These are phyloP conservation scores for Arthrobotrys pseudoclavata DNA, from an alignment of 2,329 filamentous ascomycete genomes.

Conservation along the genomic window DNA sequence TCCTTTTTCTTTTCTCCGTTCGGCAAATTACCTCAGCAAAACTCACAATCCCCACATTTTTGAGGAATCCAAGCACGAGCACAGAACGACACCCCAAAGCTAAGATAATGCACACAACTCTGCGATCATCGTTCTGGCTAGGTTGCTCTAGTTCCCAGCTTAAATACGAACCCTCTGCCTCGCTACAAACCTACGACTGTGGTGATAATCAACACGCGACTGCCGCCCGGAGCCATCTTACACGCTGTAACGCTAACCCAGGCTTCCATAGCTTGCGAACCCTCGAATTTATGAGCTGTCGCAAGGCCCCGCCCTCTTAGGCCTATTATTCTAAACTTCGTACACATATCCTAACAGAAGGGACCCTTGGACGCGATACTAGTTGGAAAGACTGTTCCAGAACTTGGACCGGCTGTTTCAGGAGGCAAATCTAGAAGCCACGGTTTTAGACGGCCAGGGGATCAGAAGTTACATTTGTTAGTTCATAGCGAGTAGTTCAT, in stretches of 20 bases:
- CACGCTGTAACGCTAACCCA: background rate
- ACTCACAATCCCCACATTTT: slow-evolving; percentile 26
- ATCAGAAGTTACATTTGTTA: background rate
- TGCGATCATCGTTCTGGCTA: background rate
- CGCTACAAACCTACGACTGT: background rate
- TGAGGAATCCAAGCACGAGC: slow-evolving; percentile 2
- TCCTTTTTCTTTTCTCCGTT: slow-evolving; percentile 25
- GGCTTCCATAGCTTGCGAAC: background rate
- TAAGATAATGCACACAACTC: slow-evolving; percentile 7
- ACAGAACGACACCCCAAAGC: background rate
- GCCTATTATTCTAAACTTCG: background rate
- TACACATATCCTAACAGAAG: background rate
- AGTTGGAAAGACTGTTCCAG: background rate
- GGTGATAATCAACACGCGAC: slow-evolving; percentile 12
- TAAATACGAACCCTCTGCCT: background rate
- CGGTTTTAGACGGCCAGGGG: background rate
- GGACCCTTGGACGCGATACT: background rate
- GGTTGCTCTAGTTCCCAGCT: background rate
- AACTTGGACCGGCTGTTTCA: slow-evolving; percentile 4
- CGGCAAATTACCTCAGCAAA: slow-evolving; percentile 31
- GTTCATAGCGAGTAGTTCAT: background rate
- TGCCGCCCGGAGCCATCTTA: slow-evolving; percentile 13
- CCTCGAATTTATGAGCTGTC: background rate
- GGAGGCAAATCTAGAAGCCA: background rate
- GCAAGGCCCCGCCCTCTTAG: background rate